phyloP scores from a whole-genome alignment of 805 yeast species.

The Martiniozyma abietophila region DNA sequence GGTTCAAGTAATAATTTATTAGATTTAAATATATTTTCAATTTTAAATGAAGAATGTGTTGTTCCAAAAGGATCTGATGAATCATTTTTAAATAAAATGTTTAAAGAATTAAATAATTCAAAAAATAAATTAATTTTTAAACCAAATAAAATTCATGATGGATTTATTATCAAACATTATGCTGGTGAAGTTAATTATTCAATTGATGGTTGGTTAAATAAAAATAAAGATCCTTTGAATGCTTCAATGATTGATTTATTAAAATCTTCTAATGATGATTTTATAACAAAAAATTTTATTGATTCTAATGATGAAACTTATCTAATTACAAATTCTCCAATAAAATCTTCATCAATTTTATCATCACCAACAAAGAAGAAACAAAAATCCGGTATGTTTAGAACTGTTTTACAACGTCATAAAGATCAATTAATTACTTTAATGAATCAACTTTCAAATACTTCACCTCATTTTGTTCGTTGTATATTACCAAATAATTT shows the following conservation, averaged over 20 bases:
- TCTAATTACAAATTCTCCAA: conserved; percentile 25
- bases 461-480: conserved; percentile 95
- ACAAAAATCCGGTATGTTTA: conserved; percentile 31
- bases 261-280: conserved; percentile 43
- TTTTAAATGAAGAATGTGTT: conserved; percentile 90
- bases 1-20: conserved; percentile 36
- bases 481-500: conserved; percentile 85
- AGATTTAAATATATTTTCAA: conserved; percentile 67
- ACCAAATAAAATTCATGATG: conserved; percentile 65
- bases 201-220: conserved; percentile 87
- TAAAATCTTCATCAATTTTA: conserved; percentile 16
- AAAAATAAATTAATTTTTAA: conserved; percentile 40
- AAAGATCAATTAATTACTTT: conserved; percentile 70
- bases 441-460: conserved; percentile 62
- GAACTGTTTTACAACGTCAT: conserved; percentile 84
- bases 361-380: conserved; percentile 13
- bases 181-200: conserved; percentile 96
- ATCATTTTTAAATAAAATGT: conserved; percentile 73
- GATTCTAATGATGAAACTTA: conserved; percentile 12
- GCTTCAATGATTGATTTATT: conserved; percentile 61
- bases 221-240: conserved; percentile 87
- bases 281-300: conserved; percentile 47
- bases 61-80: conserved; percentile 84
- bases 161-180: conserved; percentile 82
- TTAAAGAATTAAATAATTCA: conserved; percentile 41